Percentiles rank a stretch among this genome's conserved stretches.
These are phyloP conservation scores for Nemania serpens DNA, from an alignment of 2,329 filamentous ascomycete species.

Conservation along the genomic window DNA sequence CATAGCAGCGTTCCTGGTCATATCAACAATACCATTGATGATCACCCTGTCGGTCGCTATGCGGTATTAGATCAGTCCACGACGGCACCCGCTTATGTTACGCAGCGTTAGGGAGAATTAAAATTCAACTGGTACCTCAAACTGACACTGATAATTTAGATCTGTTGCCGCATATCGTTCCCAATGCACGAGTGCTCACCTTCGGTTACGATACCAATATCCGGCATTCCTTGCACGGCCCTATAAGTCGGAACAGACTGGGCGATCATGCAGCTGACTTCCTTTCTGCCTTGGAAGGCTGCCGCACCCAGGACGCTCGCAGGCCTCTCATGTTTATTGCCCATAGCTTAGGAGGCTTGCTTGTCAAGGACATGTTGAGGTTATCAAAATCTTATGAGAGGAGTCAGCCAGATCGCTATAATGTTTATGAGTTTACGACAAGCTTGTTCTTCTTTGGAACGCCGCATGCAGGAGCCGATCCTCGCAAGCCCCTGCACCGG, in stretches of 20 bases:
- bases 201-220: slow-evolving; percentile 26
- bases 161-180: slow-evolving; percentile 15
- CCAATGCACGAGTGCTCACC: slow-evolving; percentile 12
- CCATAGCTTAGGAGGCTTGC: slow-evolving; percentile 20
- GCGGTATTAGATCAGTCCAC: no score
- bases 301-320: neutral
- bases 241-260: slow-evolving; percentile 12
- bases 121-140: neutral
- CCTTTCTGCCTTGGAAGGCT: slow-evolving; percentile 9
- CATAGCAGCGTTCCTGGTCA: neutral
- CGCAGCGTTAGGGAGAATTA: no score
- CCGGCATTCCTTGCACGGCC: slow-evolving; percentile 4
- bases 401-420: neutral
- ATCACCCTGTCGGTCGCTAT: no score
- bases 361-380: slow-evolving; percentile 21
- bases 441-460: slow-evolving; percentile 24
- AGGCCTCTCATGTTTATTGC: slow-evolving; percentile 22
- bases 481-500: neutral
- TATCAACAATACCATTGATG: no score
- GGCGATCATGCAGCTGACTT: slow-evolving; percentile 17
- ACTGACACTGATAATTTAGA: slow-evolving; percentile 1
- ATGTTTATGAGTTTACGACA: slow-evolving; percentile 7
- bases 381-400: slow-evolving; percentile 13
- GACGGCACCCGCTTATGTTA: no score
- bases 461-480: slow-evolving; percentile 21